Conservation (phyloP, 352 stramenopile species). For the Phytophthora meadii region DNA sequence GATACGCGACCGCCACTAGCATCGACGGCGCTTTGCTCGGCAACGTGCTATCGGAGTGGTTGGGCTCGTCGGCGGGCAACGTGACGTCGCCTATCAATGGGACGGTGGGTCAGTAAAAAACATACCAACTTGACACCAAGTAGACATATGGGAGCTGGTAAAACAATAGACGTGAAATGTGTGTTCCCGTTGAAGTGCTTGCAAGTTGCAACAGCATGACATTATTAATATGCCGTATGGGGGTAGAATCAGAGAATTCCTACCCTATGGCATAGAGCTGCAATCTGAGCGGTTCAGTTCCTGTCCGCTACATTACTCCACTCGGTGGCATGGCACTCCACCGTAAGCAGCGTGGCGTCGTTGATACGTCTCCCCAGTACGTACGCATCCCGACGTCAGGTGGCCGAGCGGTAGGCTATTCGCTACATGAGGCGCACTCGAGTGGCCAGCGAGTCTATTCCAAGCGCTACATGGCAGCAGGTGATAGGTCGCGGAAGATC, state of each 20-base stretch:
- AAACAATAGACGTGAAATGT: constrained; percentile 10
- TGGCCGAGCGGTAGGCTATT: constrained; percentile 13
- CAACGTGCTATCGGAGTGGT: constrained; percentile 28
- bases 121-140: too few relatives aligned
- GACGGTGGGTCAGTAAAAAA: constrained; percentile 3
- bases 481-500: constrained; percentile 43
- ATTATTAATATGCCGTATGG: constrained; percentile 7
- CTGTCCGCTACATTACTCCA: not conserved
- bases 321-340: constrained; percentile 38
- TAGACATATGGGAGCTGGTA: not conserved
- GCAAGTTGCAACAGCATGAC: not conserved
- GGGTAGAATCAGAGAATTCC: not conserved
- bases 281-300: constrained; percentile 11
- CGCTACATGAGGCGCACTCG: constrained; percentile 25
- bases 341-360: constrained; percentile 37
- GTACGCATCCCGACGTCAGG: constrained; percentile 39
- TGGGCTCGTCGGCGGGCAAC: constrained; percentile 10
- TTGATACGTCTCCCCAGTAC: constrained; percentile 36
- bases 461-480: constrained; percentile 24
- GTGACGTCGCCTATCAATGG: not conserved
- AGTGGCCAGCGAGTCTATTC: constrained; percentile 21
- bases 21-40: constrained; percentile 21
- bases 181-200: not conserved
- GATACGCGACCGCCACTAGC: constrained; percentile 18
- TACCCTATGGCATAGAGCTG: not conserved